These are phyloP conservation scores for Xerocomus brunneocitrinus DNA, from an alignment of 768 basidiomycete genomes.

Conservation along the genomic window DNA sequence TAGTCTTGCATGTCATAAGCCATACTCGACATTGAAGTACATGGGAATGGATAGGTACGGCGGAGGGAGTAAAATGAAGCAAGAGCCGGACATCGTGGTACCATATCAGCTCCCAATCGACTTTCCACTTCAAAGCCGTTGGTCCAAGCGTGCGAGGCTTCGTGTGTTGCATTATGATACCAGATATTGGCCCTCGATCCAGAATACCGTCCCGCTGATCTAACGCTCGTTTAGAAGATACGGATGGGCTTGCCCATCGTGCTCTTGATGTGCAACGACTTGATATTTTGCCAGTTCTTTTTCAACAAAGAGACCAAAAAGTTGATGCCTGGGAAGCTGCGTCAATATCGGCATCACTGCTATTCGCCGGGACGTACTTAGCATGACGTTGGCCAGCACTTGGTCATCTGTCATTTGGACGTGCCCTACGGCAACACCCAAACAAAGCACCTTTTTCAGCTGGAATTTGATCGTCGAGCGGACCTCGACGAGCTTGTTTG, in stretches of 20 bases:
- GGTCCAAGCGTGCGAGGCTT: slow-evolving; percentile 99
- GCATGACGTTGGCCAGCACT: slow-evolving; percentile 95
- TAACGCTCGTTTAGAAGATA: slow-evolving; percentile 60
- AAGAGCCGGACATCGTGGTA: slow-evolving; percentile 25
- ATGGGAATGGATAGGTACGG: slow-evolving; percentile 19
- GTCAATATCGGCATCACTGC: neutral
- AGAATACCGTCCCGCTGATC: slow-evolving; percentile 13
- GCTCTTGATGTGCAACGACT: slow-evolving; percentile 96
- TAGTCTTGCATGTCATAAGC: slow-evolving; percentile 10
- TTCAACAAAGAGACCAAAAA: slow-evolving; percentile 98
- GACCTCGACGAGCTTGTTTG: slow-evolving; percentile 89
- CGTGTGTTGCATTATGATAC: slow-evolving; percentile 79
- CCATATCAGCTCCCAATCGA: slow-evolving; percentile 89
- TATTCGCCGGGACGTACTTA: slow-evolving; percentile 51
- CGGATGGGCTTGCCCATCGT: slow-evolving; percentile 99
- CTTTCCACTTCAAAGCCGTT: slow-evolving; percentile 69
- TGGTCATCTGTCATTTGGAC: slow-evolving; percentile 97
- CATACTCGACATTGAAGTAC: slow-evolving; percentile 12
- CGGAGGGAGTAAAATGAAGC: slow-evolving; percentile 9
- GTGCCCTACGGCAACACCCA: slow-evolving; percentile 98
- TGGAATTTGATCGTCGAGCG: slow-evolving; percentile 99
- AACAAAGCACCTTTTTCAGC: slow-evolving; percentile 97
- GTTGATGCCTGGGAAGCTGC: slow-evolving; percentile 74
- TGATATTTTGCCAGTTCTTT: slow-evolving; percentile 99
- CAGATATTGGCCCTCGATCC: slow-evolving; percentile 21